Base-by-base conservation (phyloP, 805 yeast genomes). In the Cyberlindnera bimundalis region DNA sequence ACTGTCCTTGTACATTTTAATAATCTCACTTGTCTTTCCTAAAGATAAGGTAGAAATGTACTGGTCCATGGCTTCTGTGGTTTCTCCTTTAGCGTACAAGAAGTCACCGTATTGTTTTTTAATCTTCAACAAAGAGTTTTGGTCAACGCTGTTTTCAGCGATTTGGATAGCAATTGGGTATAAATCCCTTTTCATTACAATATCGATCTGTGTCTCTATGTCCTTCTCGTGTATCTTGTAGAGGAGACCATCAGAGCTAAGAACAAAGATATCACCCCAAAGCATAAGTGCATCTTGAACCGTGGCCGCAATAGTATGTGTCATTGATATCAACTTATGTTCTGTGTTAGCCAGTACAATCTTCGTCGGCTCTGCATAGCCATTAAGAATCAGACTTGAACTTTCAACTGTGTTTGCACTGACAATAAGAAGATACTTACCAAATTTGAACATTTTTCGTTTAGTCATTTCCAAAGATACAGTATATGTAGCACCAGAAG, bases 1-100 rank as follows among this genome's bases (percentile, higher is more conserved):
- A 16, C 88, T 81, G 45, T 83, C 95, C 48, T 84, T 81, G 59
- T 82, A 87, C 52, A 82, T 81, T 31, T 86, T 76, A 15, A 91
- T 85, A 3, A 89, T 78, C 43, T 81, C 85, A 58, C 91, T 84
- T 2, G 89, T 76, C 38, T 79, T 78, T 0, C 79, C 79, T 3
- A 72, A 47, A 1, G 57, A 66, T n/a, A 78, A 56, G 4, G 80
- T 74, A 18, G 67, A 73, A n/a, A 84, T 72, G 53, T 81, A 93
- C 47, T 84, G 82, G n/a, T 73, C 70, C 48, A 88, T 76, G 0
- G 98, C 85, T 8, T 77, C 87, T 3, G 76, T 76, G 30, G 66
- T 74, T 33, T 82, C 83, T 27, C 76, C 84, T 48, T 76, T 79
- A 1, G 72, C 72, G 53, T 81, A 90, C 2, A 87, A 68, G 55